Percentiles rank a stretch among this genome's conserved stretches.
These are phyloP conservation scores for Sclerotinia trifoliorum DNA, from an alignment of 2,329 filamentous ascomycete genomes.

Conservation along the genomic window DNA sequence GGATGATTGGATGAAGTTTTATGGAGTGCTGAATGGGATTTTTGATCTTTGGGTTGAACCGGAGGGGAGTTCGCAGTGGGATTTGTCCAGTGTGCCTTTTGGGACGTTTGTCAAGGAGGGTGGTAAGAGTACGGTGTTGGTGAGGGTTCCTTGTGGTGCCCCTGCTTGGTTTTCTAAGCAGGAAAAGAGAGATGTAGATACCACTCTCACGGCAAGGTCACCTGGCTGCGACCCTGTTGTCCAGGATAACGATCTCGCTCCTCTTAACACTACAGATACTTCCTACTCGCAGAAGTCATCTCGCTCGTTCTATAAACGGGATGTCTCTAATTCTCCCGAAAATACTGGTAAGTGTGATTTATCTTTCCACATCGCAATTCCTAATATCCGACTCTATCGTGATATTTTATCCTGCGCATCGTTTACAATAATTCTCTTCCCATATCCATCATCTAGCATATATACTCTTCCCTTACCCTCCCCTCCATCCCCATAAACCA, in stretches of 20 bases:
- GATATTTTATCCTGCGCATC: neutral
- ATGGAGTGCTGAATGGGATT: slow-evolving; percentile 22
- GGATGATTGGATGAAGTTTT: slow-evolving; percentile 28
- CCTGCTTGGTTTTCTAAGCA: neutral
- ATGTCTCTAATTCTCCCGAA: neutral
- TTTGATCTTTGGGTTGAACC: slow-evolving; percentile 29
- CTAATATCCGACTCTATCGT: neutral
- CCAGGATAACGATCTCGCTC: neutral
- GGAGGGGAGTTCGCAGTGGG: slow-evolving; percentile 19
- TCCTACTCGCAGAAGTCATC: neutral
- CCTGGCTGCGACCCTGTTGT: neutral
- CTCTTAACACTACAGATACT: neutral
- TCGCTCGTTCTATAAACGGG: neutral
- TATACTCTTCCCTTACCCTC: too few species aligned
- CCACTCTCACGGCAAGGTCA: neutral
- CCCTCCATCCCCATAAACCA: too few species aligned
- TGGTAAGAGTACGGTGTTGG: slow-evolving; percentile 30
- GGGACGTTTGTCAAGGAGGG: slow-evolving; percentile 30
- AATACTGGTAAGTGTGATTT: neutral
- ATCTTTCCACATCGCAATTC: neutral
- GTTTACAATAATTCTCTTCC: too few species aligned
- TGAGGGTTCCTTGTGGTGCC: slow-evolving; percentile 26
- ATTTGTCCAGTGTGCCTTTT: slow-evolving; percentile 29
- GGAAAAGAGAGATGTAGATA: neutral
- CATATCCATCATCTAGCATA: too few species aligned